Evolutionary conservation across 2,329 filamentous ascomycete species (phyloP), one percentile per base, ranked within the genome.

Genomic region (Colletotrichum viniferum): DNA sequence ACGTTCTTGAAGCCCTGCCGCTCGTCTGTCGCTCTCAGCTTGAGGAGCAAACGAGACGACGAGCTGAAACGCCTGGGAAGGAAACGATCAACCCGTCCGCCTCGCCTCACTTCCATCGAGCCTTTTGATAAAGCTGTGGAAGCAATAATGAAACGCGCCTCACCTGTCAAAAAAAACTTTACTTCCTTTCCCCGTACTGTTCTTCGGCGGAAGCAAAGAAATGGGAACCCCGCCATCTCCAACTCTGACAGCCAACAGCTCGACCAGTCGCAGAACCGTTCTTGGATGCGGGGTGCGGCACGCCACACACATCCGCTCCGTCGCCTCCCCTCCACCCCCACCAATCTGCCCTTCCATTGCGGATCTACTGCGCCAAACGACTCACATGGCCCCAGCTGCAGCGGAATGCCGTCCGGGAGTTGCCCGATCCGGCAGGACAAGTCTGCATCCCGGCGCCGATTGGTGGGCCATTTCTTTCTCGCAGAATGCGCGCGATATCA

Each of bases 381-480:
- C 62, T 28, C 73, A 75, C 73, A 75, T 75, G 73, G 9, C 26
- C 73, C 68, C 36, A 65, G 26, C 72, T 52, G 64, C 73, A 76
- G 64, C 74, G 74, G 74, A 76, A 61, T 62, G 74, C 58, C 71
- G 71, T 70, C 60, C 71, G 71, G 64, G 65, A 65, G 7, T 70
- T 76, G 62, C 74, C 74, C 36, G 60, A 74, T 74, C 52, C 38
- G 66, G 74, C 60, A 73, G 61, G 60, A 76, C 58, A 16, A 32
- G 21, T 14, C 48, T 36, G 60, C 24, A 16, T 36, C 52, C 58
- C 65, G 24, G 18, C 38, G 10, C 71, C 74, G 71, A 62, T 73
- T 79, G 76, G 75, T 79, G 55, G 43, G 73, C 69, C 70, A 65
- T 32, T 61, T 66, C 36, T 67, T n/a, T 10, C 24, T 13, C 24